phyloP scores from a whole-genome alignment of 768 basidiomycete genomes.

The Butyriboletus loyo region DNA sequence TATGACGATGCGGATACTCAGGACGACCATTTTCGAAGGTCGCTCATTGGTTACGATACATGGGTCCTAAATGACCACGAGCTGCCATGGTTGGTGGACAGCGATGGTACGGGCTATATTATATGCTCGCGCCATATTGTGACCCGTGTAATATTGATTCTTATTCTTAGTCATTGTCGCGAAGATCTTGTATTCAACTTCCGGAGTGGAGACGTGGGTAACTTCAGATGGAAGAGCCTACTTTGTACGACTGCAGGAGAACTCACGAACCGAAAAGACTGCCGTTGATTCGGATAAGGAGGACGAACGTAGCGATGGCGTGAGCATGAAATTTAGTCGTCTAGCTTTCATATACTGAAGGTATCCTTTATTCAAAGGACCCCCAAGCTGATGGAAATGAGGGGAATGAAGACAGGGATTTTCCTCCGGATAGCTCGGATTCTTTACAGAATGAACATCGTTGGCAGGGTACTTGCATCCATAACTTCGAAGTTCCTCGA shows the following conservation, averaged over 20 bases:
- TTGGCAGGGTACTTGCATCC: constrained; percentile 82
- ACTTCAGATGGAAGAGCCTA: constrained; percentile 84
- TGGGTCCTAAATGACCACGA: constrained; percentile 68
- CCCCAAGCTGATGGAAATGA: constrained; percentile 3
- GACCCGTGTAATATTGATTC: not conserved
- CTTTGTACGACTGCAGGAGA: constrained; percentile 63
- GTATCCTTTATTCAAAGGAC: constrained; percentile 6
- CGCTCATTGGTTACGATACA: constrained; percentile 55
- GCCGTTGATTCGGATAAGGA: constrained; percentile 27
- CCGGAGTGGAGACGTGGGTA: constrained; percentile 76
- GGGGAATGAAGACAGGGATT: constrained; percentile 2
- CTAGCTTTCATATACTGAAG: constrained; percentile 1
- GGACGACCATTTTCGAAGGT: constrained; percentile 31
- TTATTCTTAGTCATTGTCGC: constrained; percentile 54
- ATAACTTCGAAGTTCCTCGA: constrained; percentile 67
- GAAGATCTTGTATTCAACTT: constrained; percentile 55
- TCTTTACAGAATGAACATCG: constrained; percentile 12
- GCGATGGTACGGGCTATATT: constrained; percentile 51
- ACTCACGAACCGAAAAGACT: constrained; percentile 5
- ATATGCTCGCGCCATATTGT: not conserved
- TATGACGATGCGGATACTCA: constrained; percentile 41
- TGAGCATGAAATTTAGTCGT: constrained; percentile 17
- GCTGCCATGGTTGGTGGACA: constrained; percentile 71
- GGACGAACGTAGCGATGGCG: constrained; percentile 52
- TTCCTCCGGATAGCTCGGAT: constrained; percentile 1